A percentile compares a stretch with the other conserved stretches of the same genome.
Evolutionary conservation across 2,329 filamentous ascomycete genomes (phyloP).

Genomic region (Aspergillus candidus): DNA sequence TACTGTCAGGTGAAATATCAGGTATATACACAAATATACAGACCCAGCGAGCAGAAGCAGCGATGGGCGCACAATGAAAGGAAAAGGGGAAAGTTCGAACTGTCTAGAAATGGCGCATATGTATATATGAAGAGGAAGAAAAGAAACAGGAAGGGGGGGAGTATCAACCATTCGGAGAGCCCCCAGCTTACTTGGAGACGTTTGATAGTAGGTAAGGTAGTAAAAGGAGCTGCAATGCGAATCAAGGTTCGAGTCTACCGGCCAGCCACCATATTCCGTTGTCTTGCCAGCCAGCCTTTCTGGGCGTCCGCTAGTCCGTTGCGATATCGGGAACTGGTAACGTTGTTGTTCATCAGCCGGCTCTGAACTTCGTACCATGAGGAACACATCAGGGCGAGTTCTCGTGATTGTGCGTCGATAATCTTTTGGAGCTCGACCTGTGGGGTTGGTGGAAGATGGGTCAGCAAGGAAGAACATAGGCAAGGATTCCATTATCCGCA

Average conservation of each 20-base stretch:
- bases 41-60: too few species aligned
- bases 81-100: neutral
- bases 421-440: constrained; percentile 37
- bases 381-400: constrained; percentile 41
- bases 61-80: too few species aligned
- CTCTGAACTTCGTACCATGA: constrained; percentile 45
- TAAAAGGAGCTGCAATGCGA: neutral
- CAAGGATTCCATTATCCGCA: neutral
- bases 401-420: constrained; percentile 37
- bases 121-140: neutral
- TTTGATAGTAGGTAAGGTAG: neutral
- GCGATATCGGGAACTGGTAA: constrained; percentile 36
- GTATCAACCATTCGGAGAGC: too few species aligned
- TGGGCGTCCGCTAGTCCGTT: constrained; percentile 35
- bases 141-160: too few species aligned
- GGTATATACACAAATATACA: too few species aligned
- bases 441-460: neutral
- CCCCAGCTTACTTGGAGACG: too few species aligned
- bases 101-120: neutral
- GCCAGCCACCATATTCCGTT: constrained; percentile 38
- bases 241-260: constrained; percentile 14
- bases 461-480: constrained; percentile 12
- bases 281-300: constrained; percentile 41
- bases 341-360: constrained; percentile 40
- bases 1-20: too few species aligned